phyloP scores from a whole-genome alignment of 1,284 basidiomycete species.

The Tremellales sp. region DNA sequence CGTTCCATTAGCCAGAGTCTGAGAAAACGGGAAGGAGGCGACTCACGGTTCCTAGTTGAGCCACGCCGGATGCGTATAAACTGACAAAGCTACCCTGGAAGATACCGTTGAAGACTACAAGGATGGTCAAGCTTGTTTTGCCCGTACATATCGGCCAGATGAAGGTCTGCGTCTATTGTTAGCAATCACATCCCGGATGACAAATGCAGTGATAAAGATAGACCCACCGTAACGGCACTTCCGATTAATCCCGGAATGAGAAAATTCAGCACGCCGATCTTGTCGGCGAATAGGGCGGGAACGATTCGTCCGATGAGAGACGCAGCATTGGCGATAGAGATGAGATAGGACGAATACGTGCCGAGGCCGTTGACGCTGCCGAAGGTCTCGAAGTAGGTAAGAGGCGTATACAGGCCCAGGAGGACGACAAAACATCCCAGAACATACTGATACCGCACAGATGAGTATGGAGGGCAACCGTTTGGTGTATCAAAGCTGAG shows the following conservation, averaged over 20 bases:
- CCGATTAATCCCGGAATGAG: conserved; percentile 6
- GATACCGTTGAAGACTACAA: conserved; percentile 21
- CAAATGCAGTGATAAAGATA: neutral
- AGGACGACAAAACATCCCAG: conserved; percentile 11
- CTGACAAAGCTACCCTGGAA: conserved; percentile 25
- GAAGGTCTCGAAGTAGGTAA: conserved; percentile 18
- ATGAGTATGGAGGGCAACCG: neutral
- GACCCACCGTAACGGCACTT: neutral
- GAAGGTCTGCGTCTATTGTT: conserved; percentile 13
- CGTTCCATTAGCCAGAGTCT: neutral
- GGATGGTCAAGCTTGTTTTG: conserved; percentile 14
- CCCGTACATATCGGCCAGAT: conserved; percentile 23
- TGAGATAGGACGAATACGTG: conserved; percentile 13
- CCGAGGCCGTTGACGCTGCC: conserved; percentile 15
- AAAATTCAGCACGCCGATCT: conserved; percentile 17
- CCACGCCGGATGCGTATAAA: conserved; percentile 23
- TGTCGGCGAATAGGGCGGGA: conserved; percentile 19
- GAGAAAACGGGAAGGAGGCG: neutral
- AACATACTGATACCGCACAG: conserved; percentile 1
- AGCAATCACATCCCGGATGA: neutral
- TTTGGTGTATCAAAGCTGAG: neutral
- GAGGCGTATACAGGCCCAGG: conserved; percentile 19
- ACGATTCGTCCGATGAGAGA: conserved; percentile 16
- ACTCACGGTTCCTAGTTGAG: conserved; percentile 20
- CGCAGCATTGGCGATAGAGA: conserved; percentile 21